Conservation (phyloP, 2,329 filamentous ascomycete genomes). For the Neurospora sp. region DNA sequence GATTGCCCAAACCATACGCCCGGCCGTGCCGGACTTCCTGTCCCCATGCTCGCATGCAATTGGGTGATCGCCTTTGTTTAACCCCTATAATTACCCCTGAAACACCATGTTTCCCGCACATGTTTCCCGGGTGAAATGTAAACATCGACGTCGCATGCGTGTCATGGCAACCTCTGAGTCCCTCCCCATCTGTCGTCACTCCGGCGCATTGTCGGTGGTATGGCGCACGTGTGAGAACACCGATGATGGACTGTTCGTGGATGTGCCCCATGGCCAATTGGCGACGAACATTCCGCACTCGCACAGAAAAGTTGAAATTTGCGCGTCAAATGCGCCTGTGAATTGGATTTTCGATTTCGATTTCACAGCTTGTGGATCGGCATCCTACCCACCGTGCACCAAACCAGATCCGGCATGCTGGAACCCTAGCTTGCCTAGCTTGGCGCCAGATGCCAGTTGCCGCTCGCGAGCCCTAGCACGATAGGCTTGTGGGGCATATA, state of each 20-base stretch:
- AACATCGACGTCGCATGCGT: not conserved
- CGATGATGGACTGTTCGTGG: not conserved
- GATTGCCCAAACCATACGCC: not conserved
- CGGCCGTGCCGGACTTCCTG: not conserved
- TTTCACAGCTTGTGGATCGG: not conserved
- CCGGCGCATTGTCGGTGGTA: not conserved
- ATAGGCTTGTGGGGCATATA: not conserved
- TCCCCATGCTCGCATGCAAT: not conserved
- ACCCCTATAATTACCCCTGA: not conserved
- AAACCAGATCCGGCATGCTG: not conserved
- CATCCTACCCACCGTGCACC: not conserved
- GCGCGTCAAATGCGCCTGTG: not conserved
- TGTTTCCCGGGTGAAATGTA: not conserved
- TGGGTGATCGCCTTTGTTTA: not conserved
- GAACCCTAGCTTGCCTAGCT: not conserved
- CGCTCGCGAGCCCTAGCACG: not conserved
- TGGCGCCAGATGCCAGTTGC: not conserved
- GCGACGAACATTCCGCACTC: not conserved
- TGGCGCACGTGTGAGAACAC: not conserved
- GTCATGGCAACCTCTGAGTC: not conserved
- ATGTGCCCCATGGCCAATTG: not conserved
- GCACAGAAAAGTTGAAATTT: not conserved
- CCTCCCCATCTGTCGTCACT: not conserved
- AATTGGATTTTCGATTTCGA: not conserved
- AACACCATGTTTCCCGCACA: not conserved